Evolutionary conservation across 768 basidiomycete species (phyloP).

Genomic region (Stropharia rugosoannulata): DNA sequence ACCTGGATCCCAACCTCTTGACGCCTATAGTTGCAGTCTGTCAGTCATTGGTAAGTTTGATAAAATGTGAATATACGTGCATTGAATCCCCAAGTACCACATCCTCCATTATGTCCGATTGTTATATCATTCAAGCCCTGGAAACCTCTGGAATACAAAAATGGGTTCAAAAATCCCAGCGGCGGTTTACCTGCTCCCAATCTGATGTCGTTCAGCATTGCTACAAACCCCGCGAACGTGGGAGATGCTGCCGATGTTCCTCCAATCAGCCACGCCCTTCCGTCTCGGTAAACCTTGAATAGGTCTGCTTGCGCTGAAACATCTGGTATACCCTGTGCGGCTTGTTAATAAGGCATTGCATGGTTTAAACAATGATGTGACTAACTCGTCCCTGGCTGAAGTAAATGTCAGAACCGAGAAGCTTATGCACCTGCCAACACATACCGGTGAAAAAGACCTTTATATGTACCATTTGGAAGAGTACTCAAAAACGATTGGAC

Average conservation of each 20-base stretch:
- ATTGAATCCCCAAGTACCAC: slow-evolving; percentile 63
- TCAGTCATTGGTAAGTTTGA: background rate
- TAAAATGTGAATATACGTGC: slow-evolving; percentile 21
- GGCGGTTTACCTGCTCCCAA: slow-evolving; percentile 39
- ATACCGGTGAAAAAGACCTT: slow-evolving; percentile 61
- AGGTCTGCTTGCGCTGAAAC: slow-evolving; percentile 54
- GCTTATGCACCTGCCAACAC: slow-evolving; percentile 13
- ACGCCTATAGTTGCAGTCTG: slow-evolving; percentile 26
- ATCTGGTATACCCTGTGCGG: slow-evolving; percentile 54
- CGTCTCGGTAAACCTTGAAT: slow-evolving; percentile 48
- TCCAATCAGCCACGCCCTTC: slow-evolving; percentile 33
- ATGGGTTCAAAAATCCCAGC: slow-evolving; percentile 65
- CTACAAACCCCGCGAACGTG: slow-evolving; percentile 58
- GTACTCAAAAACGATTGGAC: slow-evolving; percentile 44
- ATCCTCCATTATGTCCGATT: slow-evolving; percentile 49
- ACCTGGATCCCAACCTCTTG: slow-evolving; percentile 60
- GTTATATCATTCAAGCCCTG: slow-evolving; percentile 57
- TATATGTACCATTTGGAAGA: slow-evolving; percentile 47
- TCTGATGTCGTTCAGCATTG: slow-evolving; percentile 62
- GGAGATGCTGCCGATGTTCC: slow-evolving; percentile 69
- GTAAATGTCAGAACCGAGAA: background rate
- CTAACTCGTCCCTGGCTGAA: slow-evolving; percentile 50
- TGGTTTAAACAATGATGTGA: background rate
- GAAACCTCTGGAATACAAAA: slow-evolving; percentile 46
- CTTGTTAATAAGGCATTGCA: background rate